Evolutionary conservation across 169 alveolate species (phyloP).

Genomic region (Eimeria brunetti): DNA sequence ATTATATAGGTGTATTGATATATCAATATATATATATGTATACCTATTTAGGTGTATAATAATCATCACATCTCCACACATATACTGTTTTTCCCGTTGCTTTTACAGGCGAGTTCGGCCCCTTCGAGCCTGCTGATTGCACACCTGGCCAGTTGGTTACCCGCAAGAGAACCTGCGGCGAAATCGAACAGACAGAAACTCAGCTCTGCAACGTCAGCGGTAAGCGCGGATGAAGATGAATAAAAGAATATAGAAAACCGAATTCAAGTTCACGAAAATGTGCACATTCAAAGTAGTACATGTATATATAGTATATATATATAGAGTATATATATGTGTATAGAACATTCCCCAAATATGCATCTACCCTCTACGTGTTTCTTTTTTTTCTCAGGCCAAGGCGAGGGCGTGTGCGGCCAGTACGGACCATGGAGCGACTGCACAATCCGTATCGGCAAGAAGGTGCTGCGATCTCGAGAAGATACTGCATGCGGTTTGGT

Average conservation of each 20-base stretch:
- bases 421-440: conserved; percentile 6
- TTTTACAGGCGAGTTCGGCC: conserved; percentile 35
- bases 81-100: too few species aligned
- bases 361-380: not conserved
- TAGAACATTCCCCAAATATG: too few species aligned
- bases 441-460: not conserved
- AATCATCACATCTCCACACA: too few species aligned
- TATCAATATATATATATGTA: not conserved
- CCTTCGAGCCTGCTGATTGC: conserved; percentile 29
- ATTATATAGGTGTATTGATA: not conserved
- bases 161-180: not conserved
- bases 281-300: too few species aligned
- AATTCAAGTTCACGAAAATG: too few species aligned
- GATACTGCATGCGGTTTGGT: not conserved
- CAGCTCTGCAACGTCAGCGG: conserved; percentile 17
- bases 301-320: not conserved
- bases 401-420: not conserved
- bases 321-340: too few species aligned
- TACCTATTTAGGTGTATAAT: too few species aligned
- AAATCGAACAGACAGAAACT: conserved; percentile 12
- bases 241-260: not conserved
- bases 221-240: not conserved
- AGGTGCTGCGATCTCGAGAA: not conserved
- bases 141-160: conserved; percentile 9
- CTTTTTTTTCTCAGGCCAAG: not conserved